Evolutionary conservation across 805 yeast species (phyloP).

Genomic region (Metschnikowia orientalis): DNA sequence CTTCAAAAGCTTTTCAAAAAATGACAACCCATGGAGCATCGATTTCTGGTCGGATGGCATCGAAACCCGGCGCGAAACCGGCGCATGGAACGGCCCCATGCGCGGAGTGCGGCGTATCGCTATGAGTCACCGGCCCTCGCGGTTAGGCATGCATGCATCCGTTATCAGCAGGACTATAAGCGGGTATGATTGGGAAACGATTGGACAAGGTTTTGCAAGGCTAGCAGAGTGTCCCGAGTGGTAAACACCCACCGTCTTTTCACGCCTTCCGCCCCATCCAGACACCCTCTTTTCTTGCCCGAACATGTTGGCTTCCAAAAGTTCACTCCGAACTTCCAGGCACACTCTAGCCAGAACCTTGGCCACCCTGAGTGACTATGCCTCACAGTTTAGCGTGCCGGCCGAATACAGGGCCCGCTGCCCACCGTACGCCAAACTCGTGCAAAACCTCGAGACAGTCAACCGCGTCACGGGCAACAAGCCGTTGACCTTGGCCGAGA

Average conservation of each 20-base stretch:
- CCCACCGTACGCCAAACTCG: slow-evolving; percentile 82
- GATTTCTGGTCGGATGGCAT: too few relatives aligned
- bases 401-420: slow-evolving; percentile 61
- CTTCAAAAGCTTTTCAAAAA: too few relatives aligned
- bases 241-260: slow-evolving; percentile 2
- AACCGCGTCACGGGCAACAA: slow-evolving; percentile 57
- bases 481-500: slow-evolving; percentile 93
- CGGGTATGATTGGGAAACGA: slow-evolving; percentile 8
- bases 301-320: slow-evolving; percentile 17
- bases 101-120: slow-evolving; percentile 5
- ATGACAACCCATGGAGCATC: too few relatives aligned
- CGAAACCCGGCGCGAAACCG: too few relatives aligned
- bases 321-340: slow-evolving; percentile 8
- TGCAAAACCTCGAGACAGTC: slow-evolving; percentile 59
- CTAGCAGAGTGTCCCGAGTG: background rate
- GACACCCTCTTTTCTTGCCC: background rate
- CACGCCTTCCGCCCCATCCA: background rate
- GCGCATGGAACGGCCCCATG: slow-evolving; percentile 3
- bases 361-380: slow-evolving; percentile 28
- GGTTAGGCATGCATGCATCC: slow-evolving; percentile 2
- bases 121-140: slow-evolving; percentile 4
- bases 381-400: slow-evolving; percentile 43
- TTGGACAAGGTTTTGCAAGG: slow-evolving; percentile 11
- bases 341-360: slow-evolving; percentile 19
- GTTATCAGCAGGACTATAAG: slow-evolving; percentile 15